Conservation (phyloP, 2,329 filamentous ascomycete species). For the Mariannaea sp. region DNA sequence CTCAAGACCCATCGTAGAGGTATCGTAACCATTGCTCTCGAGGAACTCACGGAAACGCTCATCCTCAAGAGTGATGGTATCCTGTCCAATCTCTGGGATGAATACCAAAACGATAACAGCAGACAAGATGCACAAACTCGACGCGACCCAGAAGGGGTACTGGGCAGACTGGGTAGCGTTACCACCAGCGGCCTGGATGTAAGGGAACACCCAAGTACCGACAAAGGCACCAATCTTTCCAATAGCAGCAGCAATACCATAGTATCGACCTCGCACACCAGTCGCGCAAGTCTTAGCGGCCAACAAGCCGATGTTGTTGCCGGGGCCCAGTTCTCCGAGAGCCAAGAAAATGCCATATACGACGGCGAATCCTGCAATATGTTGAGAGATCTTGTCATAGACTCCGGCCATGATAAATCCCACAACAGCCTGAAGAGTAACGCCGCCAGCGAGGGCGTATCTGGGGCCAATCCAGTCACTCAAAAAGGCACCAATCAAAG, state of each 20-base stretch:
- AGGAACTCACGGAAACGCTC: conserved; percentile 75
- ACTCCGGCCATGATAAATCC: conserved; percentile 89
- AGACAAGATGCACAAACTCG: conserved; percentile 74
- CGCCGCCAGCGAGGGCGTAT: conserved; percentile 72
- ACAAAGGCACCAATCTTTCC: conserved; percentile 85
- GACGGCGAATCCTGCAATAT: conserved; percentile 45
- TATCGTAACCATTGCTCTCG: conserved; percentile 76
- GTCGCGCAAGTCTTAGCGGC: conserved; percentile 89
- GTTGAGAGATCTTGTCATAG: conserved; percentile 70
- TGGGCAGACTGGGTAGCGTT: conserved; percentile 66
- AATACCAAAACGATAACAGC: conserved; percentile 63
- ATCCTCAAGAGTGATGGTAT: conserved; percentile 84
- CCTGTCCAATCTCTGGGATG: conserved; percentile 79
- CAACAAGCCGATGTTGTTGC: conserved; percentile 87
- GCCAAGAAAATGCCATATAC: conserved; percentile 47
- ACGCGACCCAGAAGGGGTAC: conserved; percentile 89
- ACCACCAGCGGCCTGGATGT: conserved; percentile 67
- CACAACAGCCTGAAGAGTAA: conserved; percentile 73
- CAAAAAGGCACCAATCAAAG: conserved; percentile 74
- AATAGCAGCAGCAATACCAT: conserved; percentile 71
- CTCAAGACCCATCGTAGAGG: conserved; percentile 55
- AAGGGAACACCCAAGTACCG: conserved; percentile 80
- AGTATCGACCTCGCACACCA: conserved; percentile 77
- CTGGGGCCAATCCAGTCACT: conserved; percentile 81
- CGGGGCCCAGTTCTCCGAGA: conserved; percentile 68